Base-by-base conservation (phyloP, 352 stramenopile genomes). In the Globisporangium alternatum region DNA sequence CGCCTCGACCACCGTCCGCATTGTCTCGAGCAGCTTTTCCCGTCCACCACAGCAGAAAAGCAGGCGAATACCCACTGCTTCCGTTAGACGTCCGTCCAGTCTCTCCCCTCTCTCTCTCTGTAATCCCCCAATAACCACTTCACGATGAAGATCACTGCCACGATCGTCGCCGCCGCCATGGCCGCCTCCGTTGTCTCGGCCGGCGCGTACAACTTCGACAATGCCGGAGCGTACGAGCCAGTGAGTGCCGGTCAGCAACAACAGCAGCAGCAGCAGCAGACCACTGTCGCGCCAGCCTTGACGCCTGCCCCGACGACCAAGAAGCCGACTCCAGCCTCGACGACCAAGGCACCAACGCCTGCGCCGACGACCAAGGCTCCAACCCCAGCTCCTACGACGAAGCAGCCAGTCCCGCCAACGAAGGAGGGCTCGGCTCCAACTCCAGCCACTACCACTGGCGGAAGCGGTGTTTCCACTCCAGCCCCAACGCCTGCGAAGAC, bases 81-180 rank as follows among this genome's bases (percentile, higher is more conserved):
- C 37, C 25, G 47, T 44, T 55, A 55, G 56, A 63, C 45, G 33
- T 52, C 28, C 13, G 21, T 43, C 15, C 31, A 55, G 43, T 55
- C 39, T 54, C 25, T 45, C 31, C 54, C 39, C 12, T n/a, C 39
- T 51, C 33, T 48, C 55, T 51, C 21, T 62, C 56, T 48, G 33
- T 62, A 17, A 35, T 62, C 52, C 10, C 45, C 30, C 31, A 55
- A 44, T 25, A 28, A 62, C 3, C 28, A 49, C 10, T 41, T n/a
- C 21, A 8, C 47, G 21, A 63, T 63, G 56, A 63, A 63, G 56
- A 63, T 63, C 56, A 52, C 43, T 22, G 35, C 13, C 45, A 63
- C 56, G 43, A 63, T 63, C 43, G 41, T 63, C 43, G 45, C 45
- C 19, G 56, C 56, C 56, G 56, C 56, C 56, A 63, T 63, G 56